Base-by-base conservation (phyloP, 139 green algal species). In the Chlorella sp. region DNA sequence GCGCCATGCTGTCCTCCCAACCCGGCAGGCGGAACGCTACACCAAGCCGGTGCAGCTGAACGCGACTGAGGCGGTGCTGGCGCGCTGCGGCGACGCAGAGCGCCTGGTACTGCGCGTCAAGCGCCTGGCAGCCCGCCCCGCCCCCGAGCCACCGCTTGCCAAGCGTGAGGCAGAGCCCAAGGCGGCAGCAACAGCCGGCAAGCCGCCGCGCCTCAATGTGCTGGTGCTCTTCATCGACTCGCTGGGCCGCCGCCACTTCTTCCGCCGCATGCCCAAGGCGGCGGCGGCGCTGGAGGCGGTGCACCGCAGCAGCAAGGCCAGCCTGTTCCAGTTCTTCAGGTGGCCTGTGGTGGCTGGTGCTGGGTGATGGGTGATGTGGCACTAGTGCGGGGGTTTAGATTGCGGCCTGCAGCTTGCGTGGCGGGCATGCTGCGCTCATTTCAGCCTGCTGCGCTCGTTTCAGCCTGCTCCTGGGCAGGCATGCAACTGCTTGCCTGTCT, bases 151-250 rank as follows among this genome's bases (percentile, higher is more conserved):
- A 36, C 75, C 56, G 34, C 75, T 82, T 20, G 32, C 25, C 36
- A 15, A 25, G 11, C 41, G 18, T 0, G 73, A 67, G 12, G 73
- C 47, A 2, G 73, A 55, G 30, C 51, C 51, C 9, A 26, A n/a
- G 11, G 73, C 73, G 32, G 44, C 38, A 20, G n/a, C 73, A 51
- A 6, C 30, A 4, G 55, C 36, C 36, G 23, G 64, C 64, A 41
- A 39, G 64, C n/a, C 64, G 30, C 56, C 51, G 34, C 23, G 57
- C 56, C 56, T 82, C 9, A 82, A 72, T 4, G 57, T 82, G 23
- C 56, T 82, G 38, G 25, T 82, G 13, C 26, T 82, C 15, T 82
- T 82, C 34, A 57, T 82, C 4, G 75, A 82, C 57, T 82, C 75
- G 23, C 34, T 82, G 1, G 56, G 56, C 34, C 75, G 75, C 11